These are phyloP conservation scores for Rhodomyrtus tomentosa DNA, from an alignment of 345 rosid genomes.

Conservation along the genomic window DNA sequence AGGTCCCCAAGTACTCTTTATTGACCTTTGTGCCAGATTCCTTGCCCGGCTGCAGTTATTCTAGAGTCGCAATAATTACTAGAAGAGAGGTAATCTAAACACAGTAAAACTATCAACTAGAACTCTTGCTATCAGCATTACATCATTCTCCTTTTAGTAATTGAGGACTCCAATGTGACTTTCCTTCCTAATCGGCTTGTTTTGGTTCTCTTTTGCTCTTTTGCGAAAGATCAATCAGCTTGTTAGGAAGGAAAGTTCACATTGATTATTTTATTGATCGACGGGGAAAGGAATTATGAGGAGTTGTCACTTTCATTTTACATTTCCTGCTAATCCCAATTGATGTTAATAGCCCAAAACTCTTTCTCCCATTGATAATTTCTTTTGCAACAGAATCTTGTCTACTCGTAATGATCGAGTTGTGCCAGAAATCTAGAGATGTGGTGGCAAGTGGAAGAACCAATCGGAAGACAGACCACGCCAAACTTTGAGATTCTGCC, in stretches of 20 bases:
- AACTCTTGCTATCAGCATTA: not conserved
- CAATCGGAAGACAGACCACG: not conserved
- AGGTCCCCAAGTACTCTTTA: slow-evolving; percentile 82
- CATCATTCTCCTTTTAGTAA: not conserved
- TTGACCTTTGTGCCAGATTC: slow-evolving; percentile 91
- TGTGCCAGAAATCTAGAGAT: not conserved
- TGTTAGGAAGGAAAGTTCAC: not conserved
- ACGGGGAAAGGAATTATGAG: not conserved
- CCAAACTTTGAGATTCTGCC: not conserved
- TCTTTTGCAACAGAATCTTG: not conserved
- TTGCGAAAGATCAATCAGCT: not conserved
- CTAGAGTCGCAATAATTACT: slow-evolving; percentile 8
- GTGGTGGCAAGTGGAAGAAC: not conserved
- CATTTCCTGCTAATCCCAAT: not conserved
- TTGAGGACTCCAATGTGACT: not conserved
- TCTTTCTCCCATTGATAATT: not conserved
- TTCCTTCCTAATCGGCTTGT: not conserved
- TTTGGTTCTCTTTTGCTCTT: not conserved
- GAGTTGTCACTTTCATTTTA: not conserved
- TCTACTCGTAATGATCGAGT: not conserved
- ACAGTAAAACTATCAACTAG: slow-evolving; percentile 1
- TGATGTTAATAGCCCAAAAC: not conserved
- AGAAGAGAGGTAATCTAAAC: not conserved
- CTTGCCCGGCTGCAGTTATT: slow-evolving; percentile 78
- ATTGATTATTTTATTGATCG: not conserved